Conservation (phyloP, 805 yeast species). For the Saturnispora serradocipensis region DNA sequence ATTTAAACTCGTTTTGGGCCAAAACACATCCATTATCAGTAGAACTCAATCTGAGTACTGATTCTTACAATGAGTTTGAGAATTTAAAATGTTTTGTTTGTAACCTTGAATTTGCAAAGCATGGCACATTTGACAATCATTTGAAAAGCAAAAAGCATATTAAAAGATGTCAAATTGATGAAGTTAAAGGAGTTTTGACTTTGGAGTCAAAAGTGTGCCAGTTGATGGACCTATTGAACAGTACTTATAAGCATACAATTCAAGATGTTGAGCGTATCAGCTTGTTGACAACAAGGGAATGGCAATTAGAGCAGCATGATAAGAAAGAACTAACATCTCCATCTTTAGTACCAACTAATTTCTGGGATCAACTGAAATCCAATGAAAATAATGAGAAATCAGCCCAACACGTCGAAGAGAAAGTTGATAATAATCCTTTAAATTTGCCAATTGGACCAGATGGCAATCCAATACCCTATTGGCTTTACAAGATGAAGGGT, state of each 20-base stretch:
- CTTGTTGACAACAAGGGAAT: conserved; percentile 64
- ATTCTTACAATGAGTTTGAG: no score
- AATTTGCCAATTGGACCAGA: conserved; percentile 77
- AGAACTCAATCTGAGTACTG: conserved; percentile 12
- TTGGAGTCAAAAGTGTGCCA: neutral
- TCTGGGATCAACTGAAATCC: conserved; percentile 12
- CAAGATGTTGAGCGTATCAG: conserved; percentile 55
- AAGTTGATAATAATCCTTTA: conserved; percentile 33
- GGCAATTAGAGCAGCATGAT: conserved; percentile 44
- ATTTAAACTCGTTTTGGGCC: conserved; percentile 40
- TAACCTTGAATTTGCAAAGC: conserved; percentile 1
- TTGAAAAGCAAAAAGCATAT: conserved; percentile 4
- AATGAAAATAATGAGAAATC: conserved; percentile 16
- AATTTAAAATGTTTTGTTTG: neutral
- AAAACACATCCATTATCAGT: conserved; percentile 40
- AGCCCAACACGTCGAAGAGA: conserved; percentile 25
- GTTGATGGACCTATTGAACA: conserved; percentile 22
- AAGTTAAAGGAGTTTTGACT: neutral
- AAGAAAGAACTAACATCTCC: conserved; percentile 8
- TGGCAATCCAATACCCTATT: conserved; percentile 85
- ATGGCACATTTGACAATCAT: conserved; percentile 4
- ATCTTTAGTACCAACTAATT: conserved; percentile 1
- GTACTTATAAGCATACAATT: conserved; percentile 41
- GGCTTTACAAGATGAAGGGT: conserved; percentile 90
- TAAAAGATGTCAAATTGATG: neutral